These are phyloP conservation scores for Termitomyces sp. DNA, from an alignment of 768 basidiomycete species.

Conservation along the genomic window DNA sequence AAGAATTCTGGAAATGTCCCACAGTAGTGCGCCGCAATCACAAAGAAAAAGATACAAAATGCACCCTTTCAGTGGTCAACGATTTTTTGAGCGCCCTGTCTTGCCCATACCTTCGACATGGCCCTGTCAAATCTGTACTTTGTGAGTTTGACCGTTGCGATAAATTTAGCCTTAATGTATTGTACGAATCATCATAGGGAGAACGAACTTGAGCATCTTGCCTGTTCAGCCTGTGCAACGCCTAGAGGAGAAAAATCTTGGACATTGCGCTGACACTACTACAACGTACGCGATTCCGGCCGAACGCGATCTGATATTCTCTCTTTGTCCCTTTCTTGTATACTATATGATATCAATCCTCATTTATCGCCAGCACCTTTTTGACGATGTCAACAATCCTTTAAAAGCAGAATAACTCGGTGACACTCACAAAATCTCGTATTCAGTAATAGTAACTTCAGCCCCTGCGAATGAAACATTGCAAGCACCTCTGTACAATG, in stretches of 20 bases:
- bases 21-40: background rate
- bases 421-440: slow-evolving; percentile 42
- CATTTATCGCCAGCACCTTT: slow-evolving; percentile 32
- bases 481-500: slow-evolving; percentile 28
- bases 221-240: slow-evolving; percentile 58
- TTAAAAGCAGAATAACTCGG: background rate
- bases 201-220: slow-evolving; percentile 48
- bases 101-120: slow-evolving; percentile 24
- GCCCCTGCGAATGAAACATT: slow-evolving; percentile 41
- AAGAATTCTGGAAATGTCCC: slow-evolving; percentile 2
- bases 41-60: background rate
- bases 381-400: background rate
- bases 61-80: background rate
- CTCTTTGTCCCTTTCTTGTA: background rate
- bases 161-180: background rate
- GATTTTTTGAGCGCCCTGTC: background rate
- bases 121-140: slow-evolving; percentile 56
- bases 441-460: slow-evolving; percentile 34
- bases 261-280: background rate
- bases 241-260: slow-evolving; percentile 31
- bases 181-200: slow-evolving; percentile 24
- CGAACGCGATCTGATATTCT: background rate
- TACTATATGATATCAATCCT: slow-evolving; percentile 1
- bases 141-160: slow-evolving; percentile 36
- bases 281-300: background rate